Conservation (phyloP, 768 basidiomycete species). For the Tulasnella sp. region DNA sequence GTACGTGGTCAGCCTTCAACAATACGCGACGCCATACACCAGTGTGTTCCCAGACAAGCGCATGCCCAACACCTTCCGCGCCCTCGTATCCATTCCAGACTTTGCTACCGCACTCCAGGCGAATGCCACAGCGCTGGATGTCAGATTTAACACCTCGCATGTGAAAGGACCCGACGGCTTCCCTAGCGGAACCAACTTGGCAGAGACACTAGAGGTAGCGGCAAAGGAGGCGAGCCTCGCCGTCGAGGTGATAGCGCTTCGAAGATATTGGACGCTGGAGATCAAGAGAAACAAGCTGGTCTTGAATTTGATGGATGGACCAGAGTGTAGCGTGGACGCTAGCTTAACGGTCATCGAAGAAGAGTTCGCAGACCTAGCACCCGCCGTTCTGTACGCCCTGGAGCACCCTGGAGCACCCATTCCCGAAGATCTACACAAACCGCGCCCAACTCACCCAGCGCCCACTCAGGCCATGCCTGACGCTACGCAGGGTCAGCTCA, state of each 20-base stretch:
- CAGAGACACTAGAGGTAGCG: too few species aligned
- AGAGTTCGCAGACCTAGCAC: not conserved
- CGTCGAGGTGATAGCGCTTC: slow-evolving; percentile 6
- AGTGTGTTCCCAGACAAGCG: not conserved
- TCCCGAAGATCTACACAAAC: not conserved
- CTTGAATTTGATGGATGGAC: not conserved
- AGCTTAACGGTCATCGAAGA: slow-evolving; percentile 8
- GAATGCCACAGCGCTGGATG: slow-evolving; percentile 8
- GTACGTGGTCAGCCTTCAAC: slow-evolving; percentile 1
- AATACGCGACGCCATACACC: not conserved
- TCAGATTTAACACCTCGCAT: not conserved
- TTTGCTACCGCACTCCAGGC: not conserved
- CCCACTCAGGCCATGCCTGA: not conserved
- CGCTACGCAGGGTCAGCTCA: not conserved
- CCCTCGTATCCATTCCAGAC: slow-evolving; percentile 3
- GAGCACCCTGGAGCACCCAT: not conserved
- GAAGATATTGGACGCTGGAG: slow-evolving; percentile 6
- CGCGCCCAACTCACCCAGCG: not conserved
- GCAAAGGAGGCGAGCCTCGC: slow-evolving; percentile 2
- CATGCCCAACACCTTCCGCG: slow-evolving; percentile 7
- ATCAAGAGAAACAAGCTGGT: not conserved
- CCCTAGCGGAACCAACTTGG: too few species aligned
- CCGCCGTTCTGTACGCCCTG: not conserved
- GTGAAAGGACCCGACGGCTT: not conserved
- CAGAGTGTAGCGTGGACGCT: not conserved